Base-by-base conservation (phyloP, 352 stramenopile species). In the Phytopythium cucurbitacearum region DNA sequence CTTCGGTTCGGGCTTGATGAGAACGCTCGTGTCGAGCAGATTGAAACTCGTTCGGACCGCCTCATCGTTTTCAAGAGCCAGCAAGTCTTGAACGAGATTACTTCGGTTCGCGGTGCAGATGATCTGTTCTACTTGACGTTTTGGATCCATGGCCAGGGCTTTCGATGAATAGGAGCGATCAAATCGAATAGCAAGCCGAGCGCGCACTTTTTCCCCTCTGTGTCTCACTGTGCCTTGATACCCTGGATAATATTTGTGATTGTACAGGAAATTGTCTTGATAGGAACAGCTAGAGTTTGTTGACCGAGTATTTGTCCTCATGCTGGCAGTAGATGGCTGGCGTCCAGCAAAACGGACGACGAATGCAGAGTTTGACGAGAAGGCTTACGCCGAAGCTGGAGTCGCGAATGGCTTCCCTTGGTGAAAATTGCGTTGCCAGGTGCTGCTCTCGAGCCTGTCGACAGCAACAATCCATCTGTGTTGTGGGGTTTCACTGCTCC, bases 101-200 rank as follows among this genome's bases (percentile, higher is more conserved):
- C 65, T 32, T 32, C 46, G 5, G 57, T 87, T 5, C 51, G 38
- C 1, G 59, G 62, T 1, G 44, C 42, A 1, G 43, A 71, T 33
- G 62, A 74, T 11, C 65, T 89, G 13, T 76, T 85, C 36, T 90
- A 80, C 39, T 51, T 94, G 28, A 76, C 70, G n/a, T 91, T 91
- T 54, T 94, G 81, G 74, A 89, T 94, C 60, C 81, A 92, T 51
- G 86, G 86, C n/a, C 70, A 76, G 55, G 64, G 60, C 39, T 35
- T 87, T 7, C 54, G 48, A 16, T 53, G 15, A 43, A 13, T n/a
- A 15, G 13, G 21, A 7, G 7, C 4, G 15, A 35, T 8, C 12
- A 7, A 11, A 35, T 15, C 41, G 7, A 13, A n/a, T 8, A 28
- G 21, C 21, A 10, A 21, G 16, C 6, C 16, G 41, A 35, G 41